These are phyloP conservation scores for Amphibolis antarctica DNA, from an alignment of 106 monocot genomes.

Conservation along the genomic window DNA sequence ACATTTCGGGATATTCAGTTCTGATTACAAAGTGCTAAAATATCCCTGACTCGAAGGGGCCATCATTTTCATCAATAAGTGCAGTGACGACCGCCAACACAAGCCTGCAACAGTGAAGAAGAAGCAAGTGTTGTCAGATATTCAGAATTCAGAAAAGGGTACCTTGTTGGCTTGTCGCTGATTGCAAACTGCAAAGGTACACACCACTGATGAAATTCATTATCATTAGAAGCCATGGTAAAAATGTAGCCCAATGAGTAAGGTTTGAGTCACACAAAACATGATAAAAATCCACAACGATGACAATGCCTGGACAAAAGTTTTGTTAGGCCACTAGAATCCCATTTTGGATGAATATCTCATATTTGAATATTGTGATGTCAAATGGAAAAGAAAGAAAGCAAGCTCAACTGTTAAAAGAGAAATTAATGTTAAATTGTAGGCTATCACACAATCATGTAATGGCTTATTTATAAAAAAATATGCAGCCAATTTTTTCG, in stretches of 20 bases:
- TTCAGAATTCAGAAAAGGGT: not conserved
- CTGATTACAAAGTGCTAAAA: not conserved
- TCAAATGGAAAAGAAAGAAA: not conserved
- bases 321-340: not conserved
- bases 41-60: constrained; percentile 6
- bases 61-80: constrained; percentile 8
- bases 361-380: not conserved
- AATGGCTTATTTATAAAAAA: not conserved
- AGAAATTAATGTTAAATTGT: not conserved
- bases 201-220: too few species aligned
- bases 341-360: not conserved
- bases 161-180: too few species aligned
- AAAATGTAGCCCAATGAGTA: too few species aligned
- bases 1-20: too few species aligned
- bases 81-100: constrained; percentile 12
- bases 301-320: not conserved
- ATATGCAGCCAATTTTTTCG: too few species aligned
- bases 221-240: too few species aligned
- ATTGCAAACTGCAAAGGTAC: too few species aligned
- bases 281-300: not conserved
- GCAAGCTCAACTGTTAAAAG: not conserved
- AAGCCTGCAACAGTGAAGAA: constrained; percentile 12
- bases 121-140: not conserved
- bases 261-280: too few species aligned
- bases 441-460: not conserved